Evolutionary conservation across 2,329 filamentous ascomycete genomes (phyloP), one percentile per base, ranked within the genome.

Genomic region (Dothistroma septosporum): DNA sequence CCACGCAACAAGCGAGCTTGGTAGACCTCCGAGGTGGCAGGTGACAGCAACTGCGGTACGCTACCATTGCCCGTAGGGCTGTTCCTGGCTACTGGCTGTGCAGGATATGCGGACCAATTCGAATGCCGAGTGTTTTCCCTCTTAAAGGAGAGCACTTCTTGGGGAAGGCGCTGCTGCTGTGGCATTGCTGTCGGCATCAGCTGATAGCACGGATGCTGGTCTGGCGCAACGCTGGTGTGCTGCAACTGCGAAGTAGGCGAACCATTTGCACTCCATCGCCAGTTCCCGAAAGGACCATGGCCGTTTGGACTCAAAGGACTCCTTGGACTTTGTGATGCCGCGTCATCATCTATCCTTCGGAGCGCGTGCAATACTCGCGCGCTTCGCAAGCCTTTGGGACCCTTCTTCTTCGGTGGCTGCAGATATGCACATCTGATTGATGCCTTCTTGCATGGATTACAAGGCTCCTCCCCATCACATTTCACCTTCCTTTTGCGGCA

Each of bases 401-500:
- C 73, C 58, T 75, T 75, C 69, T 75, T 75, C 66, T 72, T 73
- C 10, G 72, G 69, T 24, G 71, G 68, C 55, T 74, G 70, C 9
- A 75, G 66, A 58, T 74, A 75, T 47, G 71, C 71, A 61, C 73
- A 75, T 62, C 69, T 62, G 50, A 75, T 73, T 8, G 65, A 60
- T 4, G 73, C 72, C 62, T 74, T 75, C 57, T 66, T 68, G 61
- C 73, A 75, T 19, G 73, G 73, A 14, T 62, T 64, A 62, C 73
- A 74, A 24, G 73, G 72, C 46, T 73, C 69, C 24, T 60, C 56
- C 16, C 70, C 71, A 64, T 75, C 73, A 53, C 73, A 75, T 37
- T 64, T 68, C 10, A 75, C 72, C 61, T 75, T 75, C 11, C 73
- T 57, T 59, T 74, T 75, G 11, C 73, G 61, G 55, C 73, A 75